A percentile compares a stretch with the other conserved stretches of the same genome.
Evolutionary conservation across 805 yeast genomes (phyloP).

Genomic region (Starmerella floris): DNA sequence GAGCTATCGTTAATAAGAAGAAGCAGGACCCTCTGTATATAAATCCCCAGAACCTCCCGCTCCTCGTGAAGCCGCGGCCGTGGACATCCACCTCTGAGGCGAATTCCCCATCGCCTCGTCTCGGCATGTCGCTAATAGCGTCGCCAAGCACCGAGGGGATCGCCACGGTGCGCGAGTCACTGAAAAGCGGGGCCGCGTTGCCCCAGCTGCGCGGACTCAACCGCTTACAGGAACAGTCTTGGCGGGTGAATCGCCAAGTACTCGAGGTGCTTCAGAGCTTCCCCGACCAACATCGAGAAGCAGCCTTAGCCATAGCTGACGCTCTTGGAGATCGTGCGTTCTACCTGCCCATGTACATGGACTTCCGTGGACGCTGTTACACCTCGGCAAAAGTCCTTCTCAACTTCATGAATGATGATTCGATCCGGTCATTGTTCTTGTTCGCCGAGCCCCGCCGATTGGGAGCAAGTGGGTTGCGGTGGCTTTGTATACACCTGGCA

Average conservation of each 20-base stretch:
- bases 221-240: conserved; percentile 10
- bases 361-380: conserved; percentile 46
- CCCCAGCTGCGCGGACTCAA: conserved; percentile 9
- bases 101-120: not conserved
- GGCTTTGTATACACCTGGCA: conserved; percentile 43
- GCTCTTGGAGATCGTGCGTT: conserved; percentile 57
- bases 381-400: conserved; percentile 50
- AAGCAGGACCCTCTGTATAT: conserved; percentile 58
- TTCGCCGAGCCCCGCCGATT: conserved; percentile 40
- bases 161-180: conserved; percentile 31
- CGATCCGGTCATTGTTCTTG: conserved; percentile 37
- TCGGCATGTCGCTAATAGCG: conserved; percentile 7
- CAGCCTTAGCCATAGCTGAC: conserved; percentile 82
- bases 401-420: conserved; percentile 41
- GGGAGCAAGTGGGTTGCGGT: conserved; percentile 35
- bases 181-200: conserved; percentile 4
- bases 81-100: conserved; percentile 45
- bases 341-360: conserved; percentile 50
- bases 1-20: conserved; percentile 22
- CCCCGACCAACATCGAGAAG: conserved; percentile 40
- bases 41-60: conserved; percentile 58
- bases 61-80: conserved; percentile 65
- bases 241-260: conserved; percentile 11
- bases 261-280: conserved; percentile 27
- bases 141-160: conserved; percentile 39